Conservation (phyloP, 495 filamentous ascomycete genomes). For the Neurospora intermedia region DNA sequence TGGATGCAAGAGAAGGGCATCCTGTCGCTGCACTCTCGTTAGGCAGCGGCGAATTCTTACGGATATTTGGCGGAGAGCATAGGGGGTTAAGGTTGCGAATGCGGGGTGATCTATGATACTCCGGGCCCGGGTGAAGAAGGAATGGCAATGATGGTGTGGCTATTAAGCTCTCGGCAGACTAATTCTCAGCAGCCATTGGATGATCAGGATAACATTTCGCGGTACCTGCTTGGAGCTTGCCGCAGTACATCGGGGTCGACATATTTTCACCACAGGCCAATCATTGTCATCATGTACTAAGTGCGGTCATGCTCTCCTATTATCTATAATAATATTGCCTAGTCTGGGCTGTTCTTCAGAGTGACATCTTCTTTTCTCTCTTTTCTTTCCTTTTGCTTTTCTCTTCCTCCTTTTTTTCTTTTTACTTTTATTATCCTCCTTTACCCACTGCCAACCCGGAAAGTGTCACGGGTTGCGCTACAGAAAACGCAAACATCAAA, state of each 20-base stretch:
- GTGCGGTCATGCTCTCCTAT: neutral
- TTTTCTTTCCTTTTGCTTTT: conserved; percentile 1
- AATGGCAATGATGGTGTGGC: neutral
- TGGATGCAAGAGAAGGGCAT: neutral
- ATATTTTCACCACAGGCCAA: neutral
- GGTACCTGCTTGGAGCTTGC: neutral
- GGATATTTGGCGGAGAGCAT: neutral
- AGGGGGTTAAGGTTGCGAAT: neutral
- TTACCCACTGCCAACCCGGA: neutral
- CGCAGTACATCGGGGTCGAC: neutral
- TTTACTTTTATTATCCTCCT: neutral
- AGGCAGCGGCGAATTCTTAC: neutral
- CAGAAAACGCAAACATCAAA: conserved; percentile 1
- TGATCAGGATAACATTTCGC: neutral
- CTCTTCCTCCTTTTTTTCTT: conserved; percentile 2
- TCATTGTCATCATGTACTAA: neutral
- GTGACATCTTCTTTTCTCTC: neutral
- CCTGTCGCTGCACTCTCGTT: neutral
- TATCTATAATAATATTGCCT: neutral
- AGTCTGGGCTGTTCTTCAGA: neutral
- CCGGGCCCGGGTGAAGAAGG: neutral
- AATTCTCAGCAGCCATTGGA: neutral
- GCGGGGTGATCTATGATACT: neutral
- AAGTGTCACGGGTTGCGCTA: neutral
- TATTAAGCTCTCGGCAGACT: neutral